Evolutionary conservation across 768 basidiomycete genomes (phyloP).

Genomic region (Leccinellum luteum): DNA sequence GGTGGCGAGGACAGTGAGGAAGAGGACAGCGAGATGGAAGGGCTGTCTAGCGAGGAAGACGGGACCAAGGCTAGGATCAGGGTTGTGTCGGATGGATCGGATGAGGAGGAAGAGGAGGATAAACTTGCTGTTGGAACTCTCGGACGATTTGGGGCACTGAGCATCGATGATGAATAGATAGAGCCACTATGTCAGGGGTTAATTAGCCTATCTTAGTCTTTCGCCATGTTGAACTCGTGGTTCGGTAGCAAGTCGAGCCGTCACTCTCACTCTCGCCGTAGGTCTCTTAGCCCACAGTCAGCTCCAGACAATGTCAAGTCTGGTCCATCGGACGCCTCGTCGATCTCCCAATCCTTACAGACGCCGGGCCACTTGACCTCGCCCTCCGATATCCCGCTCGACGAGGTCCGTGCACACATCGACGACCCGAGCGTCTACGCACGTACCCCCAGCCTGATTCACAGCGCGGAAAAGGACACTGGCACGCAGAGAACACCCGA

Average conservation of each 20-base stretch:
- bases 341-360: slow-evolving; percentile 12
- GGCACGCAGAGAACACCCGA: slow-evolving; percentile 10
- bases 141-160: slow-evolving; percentile 33
- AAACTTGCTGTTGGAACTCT: neutral
- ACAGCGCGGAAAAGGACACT: slow-evolving; percentile 10
- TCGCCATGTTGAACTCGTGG: slow-evolving; percentile 30
- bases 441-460: slow-evolving; percentile 17
- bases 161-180: slow-evolving; percentile 22
- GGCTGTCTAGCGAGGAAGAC: slow-evolving; percentile 12
- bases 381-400: slow-evolving; percentile 18
- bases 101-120: slow-evolving; percentile 20
- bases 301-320: neutral
- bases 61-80: neutral
- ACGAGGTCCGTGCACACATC: slow-evolving; percentile 24
- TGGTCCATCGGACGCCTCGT: slow-evolving; percentile 11
- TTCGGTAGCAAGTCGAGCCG: slow-evolving; percentile 30
- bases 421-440: slow-evolving; percentile 26
- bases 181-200: slow-evolving; percentile 1
- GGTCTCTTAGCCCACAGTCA: neutral
- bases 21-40: slow-evolving; percentile 19
- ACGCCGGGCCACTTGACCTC: slow-evolving; percentile 14
- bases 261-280: slow-evolving; percentile 12
- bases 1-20: slow-evolving; percentile 33
- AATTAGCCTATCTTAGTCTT: slow-evolving; percentile 8
- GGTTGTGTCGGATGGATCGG: slow-evolving; percentile 13